A percentile compares a stretch with the other conserved stretches of the same genome.
Evolutionary conservation across 495 filamentous ascomycete genomes (phyloP).

Genomic region (Daldinia vernicosa): DNA sequence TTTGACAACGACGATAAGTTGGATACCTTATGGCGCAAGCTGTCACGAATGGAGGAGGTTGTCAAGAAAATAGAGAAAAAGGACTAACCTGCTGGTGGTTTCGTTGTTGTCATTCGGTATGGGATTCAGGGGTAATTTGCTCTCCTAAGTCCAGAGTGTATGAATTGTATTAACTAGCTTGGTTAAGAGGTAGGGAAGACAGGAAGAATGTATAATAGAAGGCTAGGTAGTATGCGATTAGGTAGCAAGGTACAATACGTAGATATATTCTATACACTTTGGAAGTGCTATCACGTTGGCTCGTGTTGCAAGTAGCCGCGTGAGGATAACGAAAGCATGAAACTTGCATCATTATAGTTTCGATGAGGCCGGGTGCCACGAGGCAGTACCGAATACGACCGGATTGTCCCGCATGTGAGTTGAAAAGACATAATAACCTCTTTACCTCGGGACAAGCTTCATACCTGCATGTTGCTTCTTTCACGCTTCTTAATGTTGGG

Average conservation of each 20-base stretch:
- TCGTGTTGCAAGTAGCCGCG: background rate
- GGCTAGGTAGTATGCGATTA: background rate
- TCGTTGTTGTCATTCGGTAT: background rate
- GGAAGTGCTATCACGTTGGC: background rate
- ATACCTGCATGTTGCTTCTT: background rate
- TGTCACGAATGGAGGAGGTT: background rate
- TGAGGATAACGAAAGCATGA: background rate
- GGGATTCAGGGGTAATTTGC: background rate
- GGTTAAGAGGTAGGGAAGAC: too few relatives aligned
- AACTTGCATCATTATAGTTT: background rate
- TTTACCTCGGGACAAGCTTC: background rate
- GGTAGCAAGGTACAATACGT: background rate
- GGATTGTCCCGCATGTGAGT: conserved; percentile 8
- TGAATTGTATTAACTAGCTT: background rate
- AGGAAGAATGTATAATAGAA: background rate
- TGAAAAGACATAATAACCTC: conserved; percentile 3
- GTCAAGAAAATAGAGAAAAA: conserved; percentile 1
- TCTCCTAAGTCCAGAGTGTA: background rate
- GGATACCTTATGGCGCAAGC: background rate
- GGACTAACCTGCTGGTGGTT: background rate
- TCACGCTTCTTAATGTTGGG: background rate
- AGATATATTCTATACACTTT: background rate
- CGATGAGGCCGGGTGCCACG: background rate
- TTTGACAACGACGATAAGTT: conserved; percentile 2
- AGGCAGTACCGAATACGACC: background rate